Percentiles rank a stretch among this genome's conserved stretches.
These are phyloP conservation scores for Berberis thunbergii DNA, from an alignment of 164 flowering plant species.

Conservation along the genomic window DNA sequence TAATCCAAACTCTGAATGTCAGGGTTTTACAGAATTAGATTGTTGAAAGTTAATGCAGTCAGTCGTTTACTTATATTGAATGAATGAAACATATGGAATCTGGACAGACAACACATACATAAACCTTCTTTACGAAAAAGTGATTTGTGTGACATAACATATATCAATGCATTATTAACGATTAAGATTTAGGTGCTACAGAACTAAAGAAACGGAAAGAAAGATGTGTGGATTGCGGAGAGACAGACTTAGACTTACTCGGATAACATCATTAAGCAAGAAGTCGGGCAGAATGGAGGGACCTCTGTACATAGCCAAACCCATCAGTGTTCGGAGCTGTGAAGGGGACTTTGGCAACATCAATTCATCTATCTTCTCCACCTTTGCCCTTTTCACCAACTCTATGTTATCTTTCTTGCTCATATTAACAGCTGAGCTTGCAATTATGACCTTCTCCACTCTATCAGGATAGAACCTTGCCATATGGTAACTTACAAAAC, in stretches of 20 bases:
- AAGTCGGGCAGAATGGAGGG: conserved; percentile 38
- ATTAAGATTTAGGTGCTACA: neutral
- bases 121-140: neutral
- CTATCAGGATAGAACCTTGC: conserved; percentile 48
- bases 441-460: conserved; percentile 64
- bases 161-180: too few species aligned
- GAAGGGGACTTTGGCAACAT: conserved; percentile 49
- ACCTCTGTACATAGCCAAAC: conserved; percentile 20
- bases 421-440: conserved; percentile 60
- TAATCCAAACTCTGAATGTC: too few species aligned
- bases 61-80: too few species aligned
- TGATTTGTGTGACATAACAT: neutral
- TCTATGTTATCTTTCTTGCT: conserved; percentile 21
- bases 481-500: conserved; percentile 58
- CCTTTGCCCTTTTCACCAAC: conserved; percentile 36
- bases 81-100: too few species aligned
- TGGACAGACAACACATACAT: too few species aligned
- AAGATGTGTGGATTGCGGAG: neutral
- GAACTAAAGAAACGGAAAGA: neutral
- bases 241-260: conserved; percentile 32
- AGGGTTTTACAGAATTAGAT: too few species aligned
- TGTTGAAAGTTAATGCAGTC: too few species aligned
- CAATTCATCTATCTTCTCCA: conserved; percentile 31
- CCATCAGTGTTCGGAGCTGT: conserved; percentile 28
- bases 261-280: conserved; percentile 39